Conservation (phyloP, 164 flowering plant species). For the Cinnamomum micranthum region DNA sequence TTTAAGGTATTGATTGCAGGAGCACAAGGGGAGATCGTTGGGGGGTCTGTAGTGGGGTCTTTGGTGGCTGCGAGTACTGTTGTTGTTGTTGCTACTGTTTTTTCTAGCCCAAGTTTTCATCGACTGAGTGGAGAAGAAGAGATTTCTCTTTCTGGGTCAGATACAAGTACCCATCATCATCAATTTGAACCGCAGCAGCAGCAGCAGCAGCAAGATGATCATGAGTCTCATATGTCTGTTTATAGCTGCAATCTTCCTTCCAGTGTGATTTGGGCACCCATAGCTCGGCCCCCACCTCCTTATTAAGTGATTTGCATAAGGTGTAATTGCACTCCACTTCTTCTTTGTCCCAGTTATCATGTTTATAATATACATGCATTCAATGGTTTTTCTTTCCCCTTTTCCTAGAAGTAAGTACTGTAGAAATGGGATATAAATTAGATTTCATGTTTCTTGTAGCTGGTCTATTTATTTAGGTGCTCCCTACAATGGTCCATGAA, state of each 20-base stretch:
- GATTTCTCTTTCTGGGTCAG: neutral
- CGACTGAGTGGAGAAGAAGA: conserved; percentile 44
- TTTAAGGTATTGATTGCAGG: conserved; percentile 59
- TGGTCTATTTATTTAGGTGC: too few species aligned
- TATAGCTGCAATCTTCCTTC: conserved; percentile 43
- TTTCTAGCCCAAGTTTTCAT: conserved; percentile 45
- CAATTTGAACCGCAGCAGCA: too few species aligned
- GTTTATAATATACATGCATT: too few species aligned
- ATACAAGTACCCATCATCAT: neutral
- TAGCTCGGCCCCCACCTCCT: conserved; percentile 36
- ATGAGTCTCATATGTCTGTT: conserved; percentile 22
- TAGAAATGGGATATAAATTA: too few species aligned
- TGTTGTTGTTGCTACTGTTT: conserved; percentile 45
- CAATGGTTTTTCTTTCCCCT: too few species aligned
- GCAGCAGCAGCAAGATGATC: too few species aligned
- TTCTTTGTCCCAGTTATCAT: too few species aligned
- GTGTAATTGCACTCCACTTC: too few species aligned
- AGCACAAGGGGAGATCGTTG: conserved; percentile 72
- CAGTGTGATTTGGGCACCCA: conserved; percentile 67
- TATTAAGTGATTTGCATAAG: too few species aligned
- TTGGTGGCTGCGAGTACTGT: conserved; percentile 54
- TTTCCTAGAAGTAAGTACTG: too few species aligned
- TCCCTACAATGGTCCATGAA: too few species aligned
- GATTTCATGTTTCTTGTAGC: too few species aligned
- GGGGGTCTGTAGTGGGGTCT: conserved; percentile 56